phyloP scores from a whole-genome alignment of 164 flowering plant species.

The Tetrastigma voinierianum region DNA sequence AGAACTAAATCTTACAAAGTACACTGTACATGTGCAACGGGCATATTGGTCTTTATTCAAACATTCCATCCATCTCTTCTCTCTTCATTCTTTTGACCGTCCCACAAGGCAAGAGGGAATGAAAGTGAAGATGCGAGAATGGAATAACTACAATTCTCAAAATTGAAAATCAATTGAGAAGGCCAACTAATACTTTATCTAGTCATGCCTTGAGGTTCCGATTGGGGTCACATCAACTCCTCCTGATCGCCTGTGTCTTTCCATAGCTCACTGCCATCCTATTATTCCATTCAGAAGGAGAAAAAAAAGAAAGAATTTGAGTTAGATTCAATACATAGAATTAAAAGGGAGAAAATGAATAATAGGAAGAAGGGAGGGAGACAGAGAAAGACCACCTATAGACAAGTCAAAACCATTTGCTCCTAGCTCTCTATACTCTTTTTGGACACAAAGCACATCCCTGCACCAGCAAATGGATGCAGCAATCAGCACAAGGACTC shows the following conservation, averaged over 20 bases:
- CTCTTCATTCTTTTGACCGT: too few relatives aligned
- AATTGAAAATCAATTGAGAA: too few relatives aligned
- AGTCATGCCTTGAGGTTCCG: slow-evolving; percentile 18
- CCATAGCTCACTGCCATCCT: slow-evolving; percentile 48
- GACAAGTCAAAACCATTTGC: slow-evolving; percentile 39
- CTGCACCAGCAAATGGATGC: slow-evolving; percentile 48
- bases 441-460: slow-evolving; percentile 51
- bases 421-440: slow-evolving; percentile 59
- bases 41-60: not conserved
- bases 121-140: too few relatives aligned
- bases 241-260: slow-evolving; percentile 28
- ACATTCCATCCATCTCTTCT: not conserved
- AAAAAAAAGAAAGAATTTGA: too few relatives aligned
- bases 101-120: too few relatives aligned
- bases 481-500: slow-evolving; percentile 45
- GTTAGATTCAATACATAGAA: too few relatives aligned
- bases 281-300: not conserved
- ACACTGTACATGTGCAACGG: too few relatives aligned
- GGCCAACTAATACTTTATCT: slow-evolving; percentile 4
- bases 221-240: slow-evolving; percentile 8
- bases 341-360: too few relatives aligned
- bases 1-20: too few relatives aligned
- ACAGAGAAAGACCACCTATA: slow-evolving; percentile 18
- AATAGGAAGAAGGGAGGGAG: not conserved
- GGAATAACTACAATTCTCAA: too few relatives aligned